Evolutionary conservation across 1,284 basidiomycete genomes (phyloP), one percentile per base, ranked within the genome.

Genomic region (Bondarzewia mesenterica): DNA sequence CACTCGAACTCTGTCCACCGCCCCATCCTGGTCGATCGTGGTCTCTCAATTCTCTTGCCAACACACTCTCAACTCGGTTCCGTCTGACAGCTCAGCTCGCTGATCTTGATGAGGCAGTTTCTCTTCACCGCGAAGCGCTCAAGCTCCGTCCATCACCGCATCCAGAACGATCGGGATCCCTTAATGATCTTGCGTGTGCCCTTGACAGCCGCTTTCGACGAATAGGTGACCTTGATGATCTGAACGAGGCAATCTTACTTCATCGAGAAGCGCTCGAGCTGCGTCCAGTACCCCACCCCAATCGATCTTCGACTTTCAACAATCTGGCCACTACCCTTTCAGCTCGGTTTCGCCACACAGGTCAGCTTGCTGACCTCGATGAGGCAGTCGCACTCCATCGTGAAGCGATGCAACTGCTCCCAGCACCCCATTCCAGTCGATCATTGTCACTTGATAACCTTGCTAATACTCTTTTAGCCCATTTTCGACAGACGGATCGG

Each of bases 1-100:
- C 63, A 21, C 49, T 61, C 29, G 41, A 25, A 36, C 46, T 22
- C 15, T 12, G 38, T 27, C 38, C 25, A 22, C 12, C n/a, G 12
- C 29, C 29, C 29, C 21, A 40, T 25, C 16, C 38, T 21, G 21
- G 16, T 47, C 37, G 38, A 15, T 7, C 25, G 15, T 7, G 21
- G 15, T 26, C 22, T 40, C n/a, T 15, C 20, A 32, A 32, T n/a
- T 12, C 10, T 32, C 29, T 32, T n/a, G 29, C 29, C 12, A n/a
- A n/a, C n/a, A n/a, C 29, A 32, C 29, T 32, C n/a, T 32, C 29
- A n/a, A 32, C 29, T 32, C 29, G 29, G n/a, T 32, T 10, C 29
- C 12, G n/a, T 4, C 29, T 12, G n/a, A 32, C 10, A 32, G 29
- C 12, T 12, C 29, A 10, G 29, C 10, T 32, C 12, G 29, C 10